Conservation (phyloP, 306 rosid genomes). For the Cucumis cinereus region DNA sequence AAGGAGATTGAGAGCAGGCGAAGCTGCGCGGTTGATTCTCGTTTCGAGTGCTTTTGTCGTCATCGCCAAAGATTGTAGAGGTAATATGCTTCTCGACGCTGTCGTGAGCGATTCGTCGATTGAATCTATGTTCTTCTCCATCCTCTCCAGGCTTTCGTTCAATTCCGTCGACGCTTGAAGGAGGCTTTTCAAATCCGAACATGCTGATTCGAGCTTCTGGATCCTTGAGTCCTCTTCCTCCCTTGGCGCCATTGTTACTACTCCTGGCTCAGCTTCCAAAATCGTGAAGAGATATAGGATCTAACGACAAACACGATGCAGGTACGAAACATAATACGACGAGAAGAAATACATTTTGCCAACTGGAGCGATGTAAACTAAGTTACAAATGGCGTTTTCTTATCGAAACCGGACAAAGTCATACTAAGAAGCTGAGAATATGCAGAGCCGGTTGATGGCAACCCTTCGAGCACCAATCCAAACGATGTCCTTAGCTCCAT, state of each 20-base stretch:
- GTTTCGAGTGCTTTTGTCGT: slow-evolving; percentile 71
- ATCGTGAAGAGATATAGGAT: neutral
- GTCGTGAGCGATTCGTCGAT: slow-evolving; percentile 36
- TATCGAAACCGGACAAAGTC: slow-evolving; percentile 20
- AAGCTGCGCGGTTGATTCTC: slow-evolving; percentile 53
- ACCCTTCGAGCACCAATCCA: slow-evolving; percentile 1
- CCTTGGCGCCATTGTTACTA: slow-evolving; percentile 24
- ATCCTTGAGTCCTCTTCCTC: slow-evolving; percentile 17
- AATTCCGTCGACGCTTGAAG: slow-evolving; percentile 28
- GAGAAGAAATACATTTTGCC: neutral
- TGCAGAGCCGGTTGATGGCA: slow-evolving; percentile 25
- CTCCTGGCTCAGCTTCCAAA: neutral
- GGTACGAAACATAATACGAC: slow-evolving; percentile 25
- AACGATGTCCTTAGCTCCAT: slow-evolving; percentile 43
- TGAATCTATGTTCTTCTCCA: slow-evolving; percentile 34
- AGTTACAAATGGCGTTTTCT: slow-evolving; percentile 46
- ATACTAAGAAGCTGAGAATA: slow-evolving; percentile 15
- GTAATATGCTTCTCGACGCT: slow-evolving; percentile 42
- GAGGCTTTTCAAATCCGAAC: slow-evolving; percentile 38
- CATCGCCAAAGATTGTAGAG: slow-evolving; percentile 66
- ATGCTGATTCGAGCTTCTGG: slow-evolving; percentile 33
- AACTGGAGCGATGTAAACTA: slow-evolving; percentile 34
- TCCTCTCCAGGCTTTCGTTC: slow-evolving; percentile 26
- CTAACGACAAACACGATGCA: slow-evolving; percentile 7
- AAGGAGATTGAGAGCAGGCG: slow-evolving; percentile 57